Base-by-base conservation (phyloP, 139 green algal species). In the Parachlorella kessleri region DNA sequence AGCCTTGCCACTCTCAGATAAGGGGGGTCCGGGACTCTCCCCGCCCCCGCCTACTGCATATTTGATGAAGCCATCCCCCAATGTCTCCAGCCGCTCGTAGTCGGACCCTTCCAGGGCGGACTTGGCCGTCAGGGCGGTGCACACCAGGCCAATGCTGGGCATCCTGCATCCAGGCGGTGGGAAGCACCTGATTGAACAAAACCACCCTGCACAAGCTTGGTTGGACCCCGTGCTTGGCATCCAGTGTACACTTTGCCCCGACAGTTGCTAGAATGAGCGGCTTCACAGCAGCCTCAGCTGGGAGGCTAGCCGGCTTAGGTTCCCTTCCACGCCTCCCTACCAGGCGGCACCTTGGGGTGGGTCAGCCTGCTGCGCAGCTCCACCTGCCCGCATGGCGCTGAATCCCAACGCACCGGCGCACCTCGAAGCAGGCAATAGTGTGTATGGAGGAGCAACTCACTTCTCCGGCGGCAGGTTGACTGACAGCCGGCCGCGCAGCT, bases 31-130 rank as follows among this genome's bases (percentile, higher is more conserved):
- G 14, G 14, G 48, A 14, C 14, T 14, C 14, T 18, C 48, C 21
- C 48, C 48, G 14, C 48, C 48, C 21, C 48, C 54, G 14, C 55
- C 8, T 54, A 76, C 77, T 40, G 77, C 77, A 40, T 78, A 88
- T 73, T 90, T 90, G 33, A 90, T 39, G 41, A 84, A 87, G 2
- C 75, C 83, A 38, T 90, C 86, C 0, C 86, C 86, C 74, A 90
- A 76, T 9, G 72, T 83, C 81, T 90, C 86, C 66, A 89, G 71
- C 21, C 72, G 73, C 70, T 90, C 83, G 32, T 86, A 86, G 78
- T 65, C 70, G 64, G 41, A 66, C 38, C 59, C 10, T n/a, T 87
- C 67, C 67, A 76, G 59, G 24, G 83, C 86, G 0, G 76, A 78
- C 3, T 53, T 59, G 28, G 76, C 72, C 30, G 83, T 90, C 64